A percentile compares a stretch with the other conserved stretches of the same genome.
Evolutionary conservation across 805 yeast species (phyloP).

Genomic region (Wickerhamiella musiphila): DNA sequence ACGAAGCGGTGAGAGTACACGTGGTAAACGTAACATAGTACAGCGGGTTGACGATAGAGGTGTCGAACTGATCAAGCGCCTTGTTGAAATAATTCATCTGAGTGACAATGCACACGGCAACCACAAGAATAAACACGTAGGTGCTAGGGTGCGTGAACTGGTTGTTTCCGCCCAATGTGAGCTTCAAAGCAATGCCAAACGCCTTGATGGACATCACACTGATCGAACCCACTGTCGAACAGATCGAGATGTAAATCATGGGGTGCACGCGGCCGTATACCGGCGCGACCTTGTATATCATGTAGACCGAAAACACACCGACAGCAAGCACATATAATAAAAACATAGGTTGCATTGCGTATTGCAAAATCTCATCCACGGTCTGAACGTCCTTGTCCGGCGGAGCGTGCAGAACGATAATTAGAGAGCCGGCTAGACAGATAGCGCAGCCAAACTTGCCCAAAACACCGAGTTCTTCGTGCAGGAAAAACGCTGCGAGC

Average conservation of each 20-base stretch:
- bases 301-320: conserved; percentile 48
- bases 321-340: conserved; percentile 47
- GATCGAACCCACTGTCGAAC: conserved; percentile 79
- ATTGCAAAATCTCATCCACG: conserved; percentile 68
- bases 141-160: conserved; percentile 77
- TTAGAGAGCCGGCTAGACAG: conserved; percentile 72
- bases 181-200: conserved; percentile 77
- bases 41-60: conserved; percentile 78
- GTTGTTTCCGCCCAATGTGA: conserved; percentile 69
- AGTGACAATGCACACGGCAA: conserved; percentile 63
- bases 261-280: conserved; percentile 65
- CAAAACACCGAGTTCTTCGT: conserved; percentile 71
- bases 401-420: conserved; percentile 82
- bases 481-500: conserved; percentile 65
- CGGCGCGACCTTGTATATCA: conserved; percentile 76
- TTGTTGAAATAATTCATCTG: conserved; percentile 91
- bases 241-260: conserved; percentile 74
- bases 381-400: conserved; percentile 81
- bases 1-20: conserved; percentile 70
- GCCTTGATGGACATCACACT: conserved; percentile 88
- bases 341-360: conserved; percentile 62
- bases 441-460: conserved; percentile 91
- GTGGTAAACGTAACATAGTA: conserved; percentile 87
- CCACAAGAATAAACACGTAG: conserved; percentile 62
- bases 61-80: conserved; percentile 84